Evolutionary conservation across 768 basidiomycete genomes (phyloP).

Genomic region (Kwoniella bestiolae): DNA sequence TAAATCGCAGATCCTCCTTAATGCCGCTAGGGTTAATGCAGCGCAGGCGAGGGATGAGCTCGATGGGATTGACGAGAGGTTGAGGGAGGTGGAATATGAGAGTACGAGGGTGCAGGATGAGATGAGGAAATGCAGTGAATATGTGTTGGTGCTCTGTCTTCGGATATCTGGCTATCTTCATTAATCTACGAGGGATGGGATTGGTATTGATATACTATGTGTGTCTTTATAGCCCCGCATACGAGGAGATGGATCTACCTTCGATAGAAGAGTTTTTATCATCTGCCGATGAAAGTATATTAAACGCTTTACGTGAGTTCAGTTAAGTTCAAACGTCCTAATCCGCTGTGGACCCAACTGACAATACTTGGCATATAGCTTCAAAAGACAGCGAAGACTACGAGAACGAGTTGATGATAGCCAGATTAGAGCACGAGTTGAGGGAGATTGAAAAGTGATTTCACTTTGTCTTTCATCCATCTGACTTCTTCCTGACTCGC

Average conservation of each 20-base stretch:
- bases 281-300: constrained; percentile 8
- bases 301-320: constrained; percentile 35
- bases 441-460: constrained; percentile 41
- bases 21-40: constrained; percentile 38
- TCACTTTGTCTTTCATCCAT: neutral
- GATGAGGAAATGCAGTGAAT: constrained; percentile 46
- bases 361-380: too few relatives aligned
- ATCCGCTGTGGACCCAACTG: too few relatives aligned
- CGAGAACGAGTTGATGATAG: constrained; percentile 42
- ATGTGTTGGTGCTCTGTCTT: constrained; percentile 35
- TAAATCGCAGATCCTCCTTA: constrained; percentile 39
- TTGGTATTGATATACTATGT: too few relatives aligned
- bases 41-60: constrained; percentile 36
- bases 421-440: constrained; percentile 41
- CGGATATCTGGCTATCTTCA: too few relatives aligned
- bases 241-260: constrained; percentile 34
- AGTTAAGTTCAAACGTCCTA: neutral
- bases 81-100: constrained; percentile 44
- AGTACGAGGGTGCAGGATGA: constrained; percentile 42
- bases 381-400: constrained; percentile 32
- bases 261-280: constrained; percentile 25
- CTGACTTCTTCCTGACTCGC: too few relatives aligned
- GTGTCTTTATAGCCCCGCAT: constrained; percentile 36
- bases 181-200: too few relatives aligned
- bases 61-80: constrained; percentile 38